These are phyloP conservation scores for Cruciata laevipes DNA, from an alignment of 257 asterid genomes.

Conservation along the genomic window DNA sequence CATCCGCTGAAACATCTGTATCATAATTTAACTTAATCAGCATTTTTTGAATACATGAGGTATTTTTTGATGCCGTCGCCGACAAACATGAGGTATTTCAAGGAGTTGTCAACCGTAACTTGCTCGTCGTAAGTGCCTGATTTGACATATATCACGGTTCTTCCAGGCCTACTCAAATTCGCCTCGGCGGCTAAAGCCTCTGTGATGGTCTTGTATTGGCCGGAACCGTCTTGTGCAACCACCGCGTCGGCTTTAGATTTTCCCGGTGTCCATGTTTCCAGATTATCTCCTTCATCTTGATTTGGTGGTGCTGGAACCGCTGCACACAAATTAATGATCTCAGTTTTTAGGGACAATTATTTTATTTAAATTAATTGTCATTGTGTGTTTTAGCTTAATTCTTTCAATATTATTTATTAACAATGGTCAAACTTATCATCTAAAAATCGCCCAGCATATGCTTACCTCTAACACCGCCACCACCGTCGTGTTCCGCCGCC, in stretches of 20 bases:
- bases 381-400: no score
- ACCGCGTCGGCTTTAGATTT: conserved; percentile 45
- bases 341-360: no score
- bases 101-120: conserved; percentile 33
- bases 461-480: neutral
- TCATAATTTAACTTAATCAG: no score
- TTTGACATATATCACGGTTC: conserved; percentile 46
- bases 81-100: conserved; percentile 51
- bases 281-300: conserved; percentile 22
- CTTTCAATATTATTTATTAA: no score
- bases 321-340: no score
- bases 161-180: conserved; percentile 26
- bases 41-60: no score
- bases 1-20: no score
- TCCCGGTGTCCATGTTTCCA: conserved; percentile 42
- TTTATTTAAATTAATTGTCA: no score
- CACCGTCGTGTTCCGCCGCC: neutral
- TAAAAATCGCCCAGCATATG: neutral
- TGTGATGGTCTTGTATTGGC: conserved; percentile 48
- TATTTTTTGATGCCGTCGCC: conserved; percentile 68
- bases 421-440: no score
- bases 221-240: conserved; percentile 76
- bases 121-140: conserved; percentile 49
- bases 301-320: neutral
- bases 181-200: conserved; percentile 43